Evolutionary conservation across 306 rosid species (phyloP).

Genomic region (Abrus precatorius): DNA sequence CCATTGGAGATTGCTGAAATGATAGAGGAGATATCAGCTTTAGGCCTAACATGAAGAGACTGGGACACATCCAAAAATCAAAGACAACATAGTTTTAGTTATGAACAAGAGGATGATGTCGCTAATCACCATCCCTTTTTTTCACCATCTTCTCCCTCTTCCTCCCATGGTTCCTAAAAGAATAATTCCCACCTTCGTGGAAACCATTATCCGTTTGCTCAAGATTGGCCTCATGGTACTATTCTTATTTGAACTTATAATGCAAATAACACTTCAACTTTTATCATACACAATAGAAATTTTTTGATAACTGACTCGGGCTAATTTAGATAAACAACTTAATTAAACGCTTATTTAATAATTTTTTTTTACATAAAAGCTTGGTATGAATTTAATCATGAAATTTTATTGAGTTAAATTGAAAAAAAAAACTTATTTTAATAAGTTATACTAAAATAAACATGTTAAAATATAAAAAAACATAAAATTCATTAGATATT

Average conservation of each 20-base stretch:
- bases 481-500: too few species aligned
- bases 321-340: too few species aligned
- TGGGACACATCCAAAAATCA: slow-evolving; percentile 51
- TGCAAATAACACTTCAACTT: slow-evolving; percentile 1
- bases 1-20: slow-evolving; percentile 81
- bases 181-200: slow-evolving; percentile 41
- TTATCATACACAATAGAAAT: not conserved
- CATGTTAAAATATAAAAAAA: too few species aligned
- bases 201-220: slow-evolving; percentile 40
- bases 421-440: too few species aligned
- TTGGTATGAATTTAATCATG: too few species aligned
- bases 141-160: slow-evolving; percentile 63
- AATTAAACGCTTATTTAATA: too few species aligned
- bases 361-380: too few species aligned
- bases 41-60: slow-evolving; percentile 70
- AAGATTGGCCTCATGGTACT: slow-evolving; percentile 69
- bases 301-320: too few species aligned
- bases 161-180: slow-evolving; percentile 61
- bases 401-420: too few species aligned
- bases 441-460: too few species aligned
- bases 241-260: not conserved
- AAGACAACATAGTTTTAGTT: slow-evolving; percentile 68
- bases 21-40: slow-evolving; percentile 77
- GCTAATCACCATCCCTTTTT: slow-evolving; percentile 58
- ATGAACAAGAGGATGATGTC: slow-evolving; percentile 57